phyloP scores from a whole-genome alignment of 371 early-diverging fungal genomes.

The Chytridium lagenaria region DNA sequence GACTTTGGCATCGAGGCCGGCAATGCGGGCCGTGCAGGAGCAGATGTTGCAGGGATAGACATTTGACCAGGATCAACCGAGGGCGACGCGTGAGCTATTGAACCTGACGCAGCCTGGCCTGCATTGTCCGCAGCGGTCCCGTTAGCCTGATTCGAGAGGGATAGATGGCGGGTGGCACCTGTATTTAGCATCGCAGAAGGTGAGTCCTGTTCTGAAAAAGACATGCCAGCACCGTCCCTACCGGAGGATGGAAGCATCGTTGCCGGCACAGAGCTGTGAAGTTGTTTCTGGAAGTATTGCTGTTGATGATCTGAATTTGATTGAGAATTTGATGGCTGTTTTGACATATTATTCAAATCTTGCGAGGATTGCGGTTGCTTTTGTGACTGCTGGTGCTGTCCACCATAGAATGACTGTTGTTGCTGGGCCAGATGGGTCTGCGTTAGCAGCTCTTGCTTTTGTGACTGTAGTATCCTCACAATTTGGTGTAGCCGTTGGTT shows the following conservation, averaged over 20 bases:
- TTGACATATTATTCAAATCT: background rate
- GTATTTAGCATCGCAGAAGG: too few species aligned
- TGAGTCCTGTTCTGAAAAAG: background rate
- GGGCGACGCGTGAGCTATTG: too few species aligned
- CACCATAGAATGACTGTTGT: background rate
- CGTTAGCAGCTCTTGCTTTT: background rate
- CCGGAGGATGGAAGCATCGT: background rate
- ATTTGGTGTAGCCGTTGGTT: too few species aligned
- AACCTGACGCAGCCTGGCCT: too few species aligned
- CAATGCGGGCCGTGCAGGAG: background rate
- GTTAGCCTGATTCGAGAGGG: too few species aligned
- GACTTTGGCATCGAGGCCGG: background rate
- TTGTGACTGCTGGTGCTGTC: conserved; percentile 9
- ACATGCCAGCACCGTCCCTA: background rate
- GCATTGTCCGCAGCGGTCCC: too few species aligned
- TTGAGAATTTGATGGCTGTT: background rate
- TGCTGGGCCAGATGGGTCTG: background rate
- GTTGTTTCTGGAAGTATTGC: conserved; percentile 7
- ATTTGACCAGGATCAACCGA: too few species aligned
- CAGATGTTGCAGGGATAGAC: background rate
- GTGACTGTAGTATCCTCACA: background rate
- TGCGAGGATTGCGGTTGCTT: background rate
- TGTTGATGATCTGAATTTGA: background rate
- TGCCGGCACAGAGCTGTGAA: conserved; percentile 2
- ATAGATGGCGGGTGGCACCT: too few species aligned